A percentile compares a stretch with the other conserved stretches of the same genome.
Evolutionary conservation across 495 filamentous ascomycete species (phyloP).

Genomic region (Lepidopterella palustris): DNA sequence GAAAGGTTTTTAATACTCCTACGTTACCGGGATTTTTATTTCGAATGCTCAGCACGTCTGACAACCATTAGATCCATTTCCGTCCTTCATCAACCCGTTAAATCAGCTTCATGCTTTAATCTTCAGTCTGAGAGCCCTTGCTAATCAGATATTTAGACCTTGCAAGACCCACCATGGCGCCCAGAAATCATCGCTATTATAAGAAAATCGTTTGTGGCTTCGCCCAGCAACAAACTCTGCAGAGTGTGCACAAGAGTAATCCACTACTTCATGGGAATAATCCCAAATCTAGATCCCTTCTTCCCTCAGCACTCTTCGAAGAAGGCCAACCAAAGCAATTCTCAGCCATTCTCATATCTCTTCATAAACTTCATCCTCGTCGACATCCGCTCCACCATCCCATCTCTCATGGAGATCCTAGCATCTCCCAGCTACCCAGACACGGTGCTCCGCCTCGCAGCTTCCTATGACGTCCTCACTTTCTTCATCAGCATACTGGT

Average conservation of each 20-base stretch:
- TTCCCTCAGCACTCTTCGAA: slow-evolving; percentile 30
- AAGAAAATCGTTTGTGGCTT: neutral
- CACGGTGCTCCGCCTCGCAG: slow-evolving; percentile 47
- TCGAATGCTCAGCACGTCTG: no score
- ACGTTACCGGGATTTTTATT: neutral
- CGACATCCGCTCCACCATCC: slow-evolving; percentile 56
- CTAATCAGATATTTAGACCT: neutral
- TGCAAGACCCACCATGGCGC: neutral
- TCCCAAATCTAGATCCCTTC: slow-evolving; percentile 41
- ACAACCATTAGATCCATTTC: no score
- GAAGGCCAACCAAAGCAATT: slow-evolving; percentile 21
- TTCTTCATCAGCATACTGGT: slow-evolving; percentile 55
- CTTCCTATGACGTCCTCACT: slow-evolving; percentile 53
- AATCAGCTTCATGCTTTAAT: no score
- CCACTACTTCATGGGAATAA: slow-evolving; percentile 34
- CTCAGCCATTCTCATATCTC: slow-evolving; percentile 48
- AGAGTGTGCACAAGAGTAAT: neutral
- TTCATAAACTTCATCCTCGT: slow-evolving; percentile 55
- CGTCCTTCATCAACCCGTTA: no score
- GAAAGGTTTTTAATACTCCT: no score
- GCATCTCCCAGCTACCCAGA: slow-evolving; percentile 44
- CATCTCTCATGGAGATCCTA: slow-evolving; percentile 50
- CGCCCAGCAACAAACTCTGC: neutral
- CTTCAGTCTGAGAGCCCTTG: neutral
- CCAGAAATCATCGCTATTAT: neutral